phyloP scores from a whole-genome alignment of 495 filamentous ascomycete genomes.

The Hypoxylon fuscum region DNA sequence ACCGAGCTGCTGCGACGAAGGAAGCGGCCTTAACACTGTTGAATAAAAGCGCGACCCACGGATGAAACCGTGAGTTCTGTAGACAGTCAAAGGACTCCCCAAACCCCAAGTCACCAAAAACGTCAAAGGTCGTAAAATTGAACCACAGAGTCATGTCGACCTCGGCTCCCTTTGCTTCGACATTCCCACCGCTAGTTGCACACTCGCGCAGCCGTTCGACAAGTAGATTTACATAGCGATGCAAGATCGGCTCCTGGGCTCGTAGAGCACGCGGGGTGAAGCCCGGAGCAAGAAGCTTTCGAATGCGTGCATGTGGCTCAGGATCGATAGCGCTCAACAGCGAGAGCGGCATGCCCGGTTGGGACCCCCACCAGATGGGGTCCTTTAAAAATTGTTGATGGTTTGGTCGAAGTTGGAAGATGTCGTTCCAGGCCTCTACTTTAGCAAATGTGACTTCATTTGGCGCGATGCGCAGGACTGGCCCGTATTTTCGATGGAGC shows the following conservation, averaged over 20 bases:
- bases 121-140: constrained; percentile 66
- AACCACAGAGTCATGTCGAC: constrained; percentile 58
- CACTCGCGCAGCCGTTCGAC: too few relatives aligned
- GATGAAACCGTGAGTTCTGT: constrained; percentile 51
- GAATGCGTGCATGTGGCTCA: too few relatives aligned
- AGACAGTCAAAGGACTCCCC: constrained; percentile 62
- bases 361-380: too few relatives aligned
- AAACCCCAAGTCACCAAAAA: constrained; percentile 66
- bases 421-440: constrained; percentile 18
- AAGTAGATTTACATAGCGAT: too few relatives aligned
- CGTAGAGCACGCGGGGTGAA: too few relatives aligned
- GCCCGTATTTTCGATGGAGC: constrained; percentile 58
- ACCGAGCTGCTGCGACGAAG: constrained; percentile 42
- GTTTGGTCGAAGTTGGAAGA: constrained; percentile 1
- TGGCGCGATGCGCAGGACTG: constrained; percentile 64
- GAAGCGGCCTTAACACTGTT: constrained; percentile 43
- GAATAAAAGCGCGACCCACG: constrained; percentile 53
- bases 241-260: too few relatives aligned
- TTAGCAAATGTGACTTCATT: constrained; percentile 58
- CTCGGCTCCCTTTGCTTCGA: constrained; percentile 2
- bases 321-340: too few relatives aligned
- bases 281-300: too few relatives aligned
- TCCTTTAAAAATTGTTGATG: too few relatives aligned
- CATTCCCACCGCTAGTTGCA: neutral
- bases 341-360: too few relatives aligned